Conservation (phyloP, 1,284 basidiomycete species). For the Pseudozyma flocculosa region DNA sequence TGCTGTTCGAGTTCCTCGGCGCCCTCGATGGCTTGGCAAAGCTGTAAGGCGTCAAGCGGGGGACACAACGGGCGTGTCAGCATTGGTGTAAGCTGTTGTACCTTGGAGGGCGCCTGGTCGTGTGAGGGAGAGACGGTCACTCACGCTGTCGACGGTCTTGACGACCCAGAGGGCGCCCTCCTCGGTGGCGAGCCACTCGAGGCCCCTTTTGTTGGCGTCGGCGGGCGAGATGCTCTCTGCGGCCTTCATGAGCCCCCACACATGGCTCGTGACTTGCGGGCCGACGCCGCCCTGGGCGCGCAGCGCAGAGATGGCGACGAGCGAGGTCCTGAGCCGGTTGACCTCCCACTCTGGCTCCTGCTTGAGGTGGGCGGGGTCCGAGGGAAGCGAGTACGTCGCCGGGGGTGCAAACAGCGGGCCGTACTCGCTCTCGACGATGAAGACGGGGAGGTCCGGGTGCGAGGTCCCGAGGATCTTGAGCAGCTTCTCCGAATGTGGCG, state of each 20-base stretch:
- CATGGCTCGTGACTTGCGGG: slow-evolving; percentile 86
- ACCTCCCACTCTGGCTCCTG: slow-evolving; percentile 63
- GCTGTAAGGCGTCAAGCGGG: too few species aligned
- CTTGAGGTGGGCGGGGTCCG: slow-evolving; percentile 40
- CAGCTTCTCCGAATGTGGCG: slow-evolving; percentile 84
- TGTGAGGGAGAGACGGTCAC: slow-evolving; percentile 1
- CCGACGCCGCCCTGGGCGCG: slow-evolving; percentile 82
- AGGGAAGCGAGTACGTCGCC: slow-evolving; percentile 62
- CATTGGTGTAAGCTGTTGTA: too few species aligned
- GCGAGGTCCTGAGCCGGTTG: slow-evolving; percentile 79
- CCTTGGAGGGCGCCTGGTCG: not conserved
- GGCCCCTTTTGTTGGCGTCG: slow-evolving; percentile 65
- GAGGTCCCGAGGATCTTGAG: slow-evolving; percentile 81
- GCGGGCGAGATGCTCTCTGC: slow-evolving; percentile 54
- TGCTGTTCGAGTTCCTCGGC: slow-evolving; percentile 35
- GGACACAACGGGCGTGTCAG: too few species aligned
- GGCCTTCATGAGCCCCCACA: slow-evolving; percentile 88
- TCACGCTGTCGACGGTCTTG: slow-evolving; percentile 70
- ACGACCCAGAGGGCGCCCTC: slow-evolving; percentile 91
- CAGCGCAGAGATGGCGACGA: slow-evolving; percentile 87
- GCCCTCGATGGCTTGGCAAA: slow-evolving; percentile 45
- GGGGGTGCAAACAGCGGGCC: slow-evolving; percentile 76
- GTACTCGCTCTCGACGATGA: slow-evolving; percentile 88
- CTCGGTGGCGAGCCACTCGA: slow-evolving; percentile 76
- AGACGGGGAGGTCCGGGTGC: slow-evolving; percentile 67